Evolutionary conservation across 2,329 filamentous ascomycete genomes (phyloP), one percentile per base, ranked within the genome.

Genomic region (Atkinsonella hypoxylon): DNA sequence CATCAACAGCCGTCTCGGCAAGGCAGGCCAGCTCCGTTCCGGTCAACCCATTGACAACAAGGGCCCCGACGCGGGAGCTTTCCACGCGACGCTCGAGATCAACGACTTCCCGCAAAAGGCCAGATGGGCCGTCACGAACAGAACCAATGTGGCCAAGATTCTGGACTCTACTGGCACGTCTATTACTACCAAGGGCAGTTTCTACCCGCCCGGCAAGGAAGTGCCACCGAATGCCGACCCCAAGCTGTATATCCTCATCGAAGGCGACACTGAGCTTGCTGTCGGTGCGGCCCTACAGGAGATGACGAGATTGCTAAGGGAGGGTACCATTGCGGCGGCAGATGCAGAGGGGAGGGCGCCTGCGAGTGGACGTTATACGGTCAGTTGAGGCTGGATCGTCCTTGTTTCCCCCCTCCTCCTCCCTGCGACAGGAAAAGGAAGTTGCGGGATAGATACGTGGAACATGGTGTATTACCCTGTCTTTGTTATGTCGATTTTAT

Each of bases 21-120:
- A 89, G 59, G 88, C 89, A 34, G 90, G 90, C 36, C 86, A 93
- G 64, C 83, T 96, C 60, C 85, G 93, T 53, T 85, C 88, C 4
- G 93, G 93, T 13, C 90, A 95, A 54, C 89, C 93, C 8, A 94
- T 96, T 64, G 93, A 98, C 72, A 98, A 98, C 72, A 96, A 96
- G 68, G 93, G 93, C 1, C 93, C 93, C 0, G 93, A 98, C 67
- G 93, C 93, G 3, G 93, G 93, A 48, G 89, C 90, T 0, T 98
- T 89, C 77, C 93, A 98, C 66, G 90, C 93, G 15, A 97, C 91
- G 4, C 76, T 98, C 54, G 93, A 97, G 68, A 98, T 98, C 79
- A 98, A 98, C 68, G 93, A 98, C 69, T 97, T 97, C 69, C 93
- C 93, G 34, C 93, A 98, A 67, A 97, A 96, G 75, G 93, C 93